phyloP scores from a whole-genome alignment of 2,329 filamentous ascomycete species.

The Talaromyces atroroseus region DNA sequence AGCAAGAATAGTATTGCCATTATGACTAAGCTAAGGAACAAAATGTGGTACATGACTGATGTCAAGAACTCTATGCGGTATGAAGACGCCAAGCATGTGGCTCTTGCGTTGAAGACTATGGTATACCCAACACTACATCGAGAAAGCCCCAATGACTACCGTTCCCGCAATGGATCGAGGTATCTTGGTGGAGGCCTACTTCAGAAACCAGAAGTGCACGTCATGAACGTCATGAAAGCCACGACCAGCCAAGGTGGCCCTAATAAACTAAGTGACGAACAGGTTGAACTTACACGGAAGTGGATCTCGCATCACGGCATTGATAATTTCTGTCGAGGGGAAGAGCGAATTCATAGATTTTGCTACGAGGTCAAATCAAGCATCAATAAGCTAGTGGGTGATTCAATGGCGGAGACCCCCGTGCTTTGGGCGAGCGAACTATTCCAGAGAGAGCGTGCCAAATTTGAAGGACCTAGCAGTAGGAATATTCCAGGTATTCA shows the following conservation, averaged over 20 bases:
- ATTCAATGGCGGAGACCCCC: constrained; percentile 76
- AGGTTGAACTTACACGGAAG: constrained; percentile 73
- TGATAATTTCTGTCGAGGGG: constrained; percentile 89
- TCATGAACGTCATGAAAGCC: constrained; percentile 81
- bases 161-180: constrained; percentile 41
- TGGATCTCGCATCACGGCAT: constrained; percentile 80
- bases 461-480: constrained; percentile 37
- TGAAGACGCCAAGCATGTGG: constrained; percentile 78
- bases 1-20: constrained; percentile 70
- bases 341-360: constrained; percentile 91
- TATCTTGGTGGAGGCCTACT: constrained; percentile 56
- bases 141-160: constrained; percentile 26
- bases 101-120: constrained; percentile 87
- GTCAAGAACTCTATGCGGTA: constrained; percentile 86
- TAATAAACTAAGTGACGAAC: constrained; percentile 94
- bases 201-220: constrained; percentile 74
- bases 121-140: constrained; percentile 46
- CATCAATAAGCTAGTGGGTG: constrained; percentile 77
- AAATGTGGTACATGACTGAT: constrained; percentile 98
- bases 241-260: constrained; percentile 78
- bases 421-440: constrained; percentile 90
- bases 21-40: constrained; percentile 73
- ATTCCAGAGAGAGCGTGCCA: constrained; percentile 63
- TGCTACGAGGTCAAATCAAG: constrained; percentile 85
- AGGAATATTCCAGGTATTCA: constrained; percentile 33